Evolutionary conservation across 2,329 filamentous ascomycete genomes (phyloP), one percentile per base, ranked within the genome.

Genomic region (Hymenoscyphus salicellus): DNA sequence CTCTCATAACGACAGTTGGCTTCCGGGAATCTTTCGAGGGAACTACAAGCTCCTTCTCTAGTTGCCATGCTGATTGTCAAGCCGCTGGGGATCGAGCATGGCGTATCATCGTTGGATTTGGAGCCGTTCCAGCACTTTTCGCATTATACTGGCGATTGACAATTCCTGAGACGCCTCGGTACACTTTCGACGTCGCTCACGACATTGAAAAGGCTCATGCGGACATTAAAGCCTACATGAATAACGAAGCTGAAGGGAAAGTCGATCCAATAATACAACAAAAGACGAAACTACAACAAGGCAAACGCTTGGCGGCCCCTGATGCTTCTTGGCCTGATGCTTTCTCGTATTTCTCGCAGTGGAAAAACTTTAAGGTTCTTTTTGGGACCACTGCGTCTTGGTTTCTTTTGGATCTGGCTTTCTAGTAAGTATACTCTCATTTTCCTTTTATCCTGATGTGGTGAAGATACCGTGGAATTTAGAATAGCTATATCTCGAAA

Each of bases 141-240:
- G 91, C 91, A 14, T 81, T 95, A n/a, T 94, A 93, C 78, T 95
- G 91, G 78, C 89, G 91, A 67, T 84, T 95, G 61, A 94, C 91
- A 26, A 93, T 95, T 65, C 91, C 91, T 8, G 92, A 95, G 78
- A 93, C 91, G 3, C 90, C 91, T 43, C 86, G 90, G 43, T 94
- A 93, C 76, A 93, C 91, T 1, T 92, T 93, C 70, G 91, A 95
- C 75, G 86, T 95, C 1, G 83, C 86, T 32, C 88, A 87, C 65
- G 90, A 95, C 72, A 82, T 91, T 33, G 84, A 91, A 76, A 90
- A 92, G 78, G 91, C 86, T 33, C 87, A 89, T 64, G 87, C 86
- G 11, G 91, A 94, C 70, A 86, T 91, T 70, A 86, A 86, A 70
- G 83, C 83, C 7, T 86, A 85, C 62, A 78, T 85, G 64, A 73